Percentiles rank a stretch among this genome's conserved stretches.
Evolutionary conservation across 2,329 filamentous ascomycete genomes (phyloP).

Genomic region (Ceratocystis destructans): DNA sequence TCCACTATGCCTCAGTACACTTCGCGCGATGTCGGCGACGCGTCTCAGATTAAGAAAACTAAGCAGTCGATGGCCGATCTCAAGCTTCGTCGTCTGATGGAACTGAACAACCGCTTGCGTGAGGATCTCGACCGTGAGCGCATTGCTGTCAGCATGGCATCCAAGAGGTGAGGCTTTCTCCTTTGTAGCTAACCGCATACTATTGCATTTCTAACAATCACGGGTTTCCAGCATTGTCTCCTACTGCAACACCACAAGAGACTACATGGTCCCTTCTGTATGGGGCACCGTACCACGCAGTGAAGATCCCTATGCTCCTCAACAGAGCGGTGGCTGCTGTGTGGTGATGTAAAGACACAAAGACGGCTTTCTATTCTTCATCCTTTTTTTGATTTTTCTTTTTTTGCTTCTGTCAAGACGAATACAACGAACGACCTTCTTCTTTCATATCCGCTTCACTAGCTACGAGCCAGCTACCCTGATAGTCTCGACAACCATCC

Average conservation of each 20-base stretch:
- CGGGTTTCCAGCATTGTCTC: constrained; percentile 63
- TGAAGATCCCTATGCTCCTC: constrained; percentile 96
- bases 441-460: neutral
- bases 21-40: constrained; percentile 52
- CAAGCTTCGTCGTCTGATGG: constrained; percentile 88
- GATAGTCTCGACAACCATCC: neutral
- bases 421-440: neutral
- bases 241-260: constrained; percentile 94
- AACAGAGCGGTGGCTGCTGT: constrained; percentile 87
- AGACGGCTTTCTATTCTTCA: neutral
- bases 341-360: constrained; percentile 63
- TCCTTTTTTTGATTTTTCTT: neutral
- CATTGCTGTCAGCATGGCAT: constrained; percentile 88
- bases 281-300: constrained; percentile 91
- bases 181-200: constrained; percentile 5
- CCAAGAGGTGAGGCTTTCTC: constrained; percentile 58
- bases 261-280: constrained; percentile 97
- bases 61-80: constrained; percentile 99
- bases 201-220: neutral
- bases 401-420: constrained; percentile 8
- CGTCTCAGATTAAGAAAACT: constrained; percentile 68
- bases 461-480: neutral
- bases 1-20: constrained; percentile 51
- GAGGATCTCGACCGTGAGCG: constrained; percentile 92
- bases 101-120: constrained; percentile 88